These are phyloP conservation scores for Trichoderma asperellum DNA, from an alignment of 2,329 filamentous ascomycete species.

Conservation along the genomic window DNA sequence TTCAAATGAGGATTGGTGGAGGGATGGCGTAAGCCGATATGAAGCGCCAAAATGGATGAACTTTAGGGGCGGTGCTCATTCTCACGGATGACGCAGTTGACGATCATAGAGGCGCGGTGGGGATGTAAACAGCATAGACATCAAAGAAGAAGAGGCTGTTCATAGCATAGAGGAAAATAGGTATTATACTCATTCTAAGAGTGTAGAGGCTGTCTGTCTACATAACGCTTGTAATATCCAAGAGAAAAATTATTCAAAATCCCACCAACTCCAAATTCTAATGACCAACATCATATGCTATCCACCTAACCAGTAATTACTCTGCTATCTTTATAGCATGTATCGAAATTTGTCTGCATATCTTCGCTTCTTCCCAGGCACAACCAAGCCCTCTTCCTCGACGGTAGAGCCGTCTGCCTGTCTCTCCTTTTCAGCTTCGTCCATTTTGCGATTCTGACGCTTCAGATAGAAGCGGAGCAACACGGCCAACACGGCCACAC, in stretches of 20 bases:
- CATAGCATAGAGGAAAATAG: neutral
- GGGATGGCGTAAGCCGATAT: constrained; percentile 41
- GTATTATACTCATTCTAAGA: constrained; percentile 12
- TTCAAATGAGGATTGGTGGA: constrained; percentile 43
- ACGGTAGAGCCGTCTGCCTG: constrained; percentile 34
- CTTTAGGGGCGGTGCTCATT: constrained; percentile 29
- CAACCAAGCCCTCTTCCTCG: constrained; percentile 49
- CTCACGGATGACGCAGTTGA: neutral
- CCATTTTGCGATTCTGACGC: constrained; percentile 54
- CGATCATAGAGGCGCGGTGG: neutral
- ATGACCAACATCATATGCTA: neutral
- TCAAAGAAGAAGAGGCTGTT: neutral
- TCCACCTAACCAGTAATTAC: neutral
- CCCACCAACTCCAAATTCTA: constrained; percentile 22
- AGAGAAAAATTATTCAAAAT: neutral
- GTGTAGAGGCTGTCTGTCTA: constrained; percentile 17
- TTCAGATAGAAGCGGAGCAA: constrained; percentile 58
- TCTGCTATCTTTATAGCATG: constrained; percentile 46
- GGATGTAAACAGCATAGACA: neutral
- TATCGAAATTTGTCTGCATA: constrained; percentile 47
- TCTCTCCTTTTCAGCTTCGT: constrained; percentile 41
- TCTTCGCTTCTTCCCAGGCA: constrained; percentile 34
- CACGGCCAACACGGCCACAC: constrained; percentile 60
- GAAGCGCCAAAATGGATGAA: constrained; percentile 41
- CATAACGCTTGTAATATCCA: constrained; percentile 7